Base-by-base conservation (phyloP, 1,284 basidiomycete species). In the Melampsora larici-populina region DNA sequence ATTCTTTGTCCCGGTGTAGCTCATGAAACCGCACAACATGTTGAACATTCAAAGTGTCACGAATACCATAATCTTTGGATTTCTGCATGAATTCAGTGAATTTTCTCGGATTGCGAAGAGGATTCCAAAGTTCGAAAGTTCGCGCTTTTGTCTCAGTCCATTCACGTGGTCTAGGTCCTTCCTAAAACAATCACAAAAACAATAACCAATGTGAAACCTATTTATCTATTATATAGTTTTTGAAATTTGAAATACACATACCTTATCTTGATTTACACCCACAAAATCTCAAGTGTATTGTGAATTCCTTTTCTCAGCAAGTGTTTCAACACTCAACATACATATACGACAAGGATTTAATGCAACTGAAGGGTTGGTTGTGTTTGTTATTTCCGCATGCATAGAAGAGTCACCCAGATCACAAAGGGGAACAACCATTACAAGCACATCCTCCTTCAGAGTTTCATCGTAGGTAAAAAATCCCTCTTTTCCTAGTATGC, bases 311-410 rank as follows among this genome's bases (percentile, higher is more conserved):
- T 29, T 51, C 26, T 69, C 67, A 31, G 49, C 17, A 69, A 51
- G 29, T 6, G n/a, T n/a, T n/a, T n/a, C n/a, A n/a, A n/a, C n/a
- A n/a, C n/a, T n/a, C n/a, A n/a, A n/a, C n/a, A n/a, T 17, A 48
- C 67, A 69, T 46, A 11, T 9, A 51, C 26, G 40, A 43, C 66
- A 68, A 11, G 66, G 40, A 24, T 68, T 68, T 24, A 68, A 48
- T 48, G 66, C 29, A 21, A 21, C 40, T 48, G 43, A 40, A n/a
- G 66, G 66, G 9, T 21, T 21, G n/a, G 66, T 40, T 11, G 66
- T 68, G 43, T 48, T 68, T 40, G 66, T 68, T 2, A 68, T 68
- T 68, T 68, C 66, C 21, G 66, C 66, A 40, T 68, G 66, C 66
- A 68, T 68, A 24, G 66, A 40, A 3, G 66, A 68, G 29, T 68